Percentiles rank a stretch among this genome's conserved stretches.
These are phyloP conservation scores for Xylaria telfairii DNA, from an alignment of 495 filamentous ascomycete genomes.

Conservation along the genomic window DNA sequence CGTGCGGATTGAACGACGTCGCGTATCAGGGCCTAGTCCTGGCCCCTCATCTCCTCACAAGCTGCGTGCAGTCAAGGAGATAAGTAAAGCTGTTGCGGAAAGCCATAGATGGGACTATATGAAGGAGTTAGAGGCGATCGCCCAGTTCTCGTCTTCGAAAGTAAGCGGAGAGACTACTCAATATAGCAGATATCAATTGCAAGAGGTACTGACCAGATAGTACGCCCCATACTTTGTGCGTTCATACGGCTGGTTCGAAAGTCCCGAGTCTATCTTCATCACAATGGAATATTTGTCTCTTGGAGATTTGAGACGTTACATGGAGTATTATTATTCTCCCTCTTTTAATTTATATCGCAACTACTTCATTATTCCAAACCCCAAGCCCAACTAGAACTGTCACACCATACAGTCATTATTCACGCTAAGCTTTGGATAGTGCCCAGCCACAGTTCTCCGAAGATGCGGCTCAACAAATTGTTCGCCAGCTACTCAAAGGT, in stretches of 20 bases:
- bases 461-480: conserved; percentile 28
- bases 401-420: background rate
- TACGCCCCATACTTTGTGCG: conserved; percentile 39
- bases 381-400: background rate
- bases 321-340: conserved; percentile 17
- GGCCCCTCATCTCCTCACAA: background rate
- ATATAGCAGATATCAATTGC: background rate
- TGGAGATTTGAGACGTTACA: conserved; percentile 37
- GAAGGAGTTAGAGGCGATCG: conserved; percentile 22
- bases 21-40: background rate
- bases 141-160: conserved; percentile 15
- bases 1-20: conserved; percentile 11
- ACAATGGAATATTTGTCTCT: conserved; percentile 51
- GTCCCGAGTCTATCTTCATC: conserved; percentile 39
- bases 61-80: conserved; percentile 15
- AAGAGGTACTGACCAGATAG: conserved; percentile 15
- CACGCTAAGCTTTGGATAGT: conserved; percentile 53
- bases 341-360: conserved; percentile 16
- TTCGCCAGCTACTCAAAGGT: conserved; percentile 52
- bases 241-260: conserved; percentile 49
- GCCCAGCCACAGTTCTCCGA: conserved; percentile 40
- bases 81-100: conserved; percentile 7
- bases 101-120: conserved; percentile 12
- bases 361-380: no score
- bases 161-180: background rate